A percentile compares a stretch with the other conserved stretches of the same genome.
Evolutionary conservation across 306 rosid genomes (phyloP).

Genomic region (Begonia fuchsioides): DNA sequence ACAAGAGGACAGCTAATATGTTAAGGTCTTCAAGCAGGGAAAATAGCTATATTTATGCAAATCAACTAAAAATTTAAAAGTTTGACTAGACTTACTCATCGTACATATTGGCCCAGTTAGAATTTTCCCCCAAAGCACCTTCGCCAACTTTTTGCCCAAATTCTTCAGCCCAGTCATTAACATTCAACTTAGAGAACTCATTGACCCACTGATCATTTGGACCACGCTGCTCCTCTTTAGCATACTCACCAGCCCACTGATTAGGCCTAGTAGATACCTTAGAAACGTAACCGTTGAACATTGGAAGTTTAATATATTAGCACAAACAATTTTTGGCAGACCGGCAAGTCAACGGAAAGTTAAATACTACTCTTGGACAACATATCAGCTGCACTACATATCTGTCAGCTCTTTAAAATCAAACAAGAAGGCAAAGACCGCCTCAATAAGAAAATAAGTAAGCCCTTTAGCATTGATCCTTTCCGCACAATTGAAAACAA

Average conservation of each 20-base stretch:
- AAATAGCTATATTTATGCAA: too few species aligned
- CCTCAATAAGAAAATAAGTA: too few species aligned
- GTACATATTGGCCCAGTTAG: constrained; percentile 65
- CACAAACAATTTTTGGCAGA: too few species aligned
- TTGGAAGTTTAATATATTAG: background rate
- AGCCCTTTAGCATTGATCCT: too few species aligned
- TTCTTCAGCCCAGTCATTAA: constrained; percentile 88
- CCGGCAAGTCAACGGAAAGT: too few species aligned
- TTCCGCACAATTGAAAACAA: constrained; percentile 18
- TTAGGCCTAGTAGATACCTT: constrained; percentile 49
- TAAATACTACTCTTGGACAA: constrained; percentile 14
- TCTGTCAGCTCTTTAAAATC: too few species aligned
- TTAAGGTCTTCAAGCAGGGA: too few species aligned
- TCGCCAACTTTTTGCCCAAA: constrained; percentile 71
- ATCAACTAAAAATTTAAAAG: too few species aligned
- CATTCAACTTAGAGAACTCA: constrained; percentile 80
- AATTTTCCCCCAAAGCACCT: constrained; percentile 45
- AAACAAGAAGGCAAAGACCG: too few species aligned
- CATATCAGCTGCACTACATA: constrained; percentile 8
- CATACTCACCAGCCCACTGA: constrained; percentile 79
- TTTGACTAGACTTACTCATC: constrained; percentile 56
- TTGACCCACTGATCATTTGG: constrained; percentile 88
- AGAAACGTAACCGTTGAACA: constrained; percentile 20
- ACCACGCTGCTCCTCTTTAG: constrained; percentile 28
- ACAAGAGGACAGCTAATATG: too few species aligned